Base-by-base conservation (phyloP, 768 basidiomycete species). In the Epithele typhae region DNA sequence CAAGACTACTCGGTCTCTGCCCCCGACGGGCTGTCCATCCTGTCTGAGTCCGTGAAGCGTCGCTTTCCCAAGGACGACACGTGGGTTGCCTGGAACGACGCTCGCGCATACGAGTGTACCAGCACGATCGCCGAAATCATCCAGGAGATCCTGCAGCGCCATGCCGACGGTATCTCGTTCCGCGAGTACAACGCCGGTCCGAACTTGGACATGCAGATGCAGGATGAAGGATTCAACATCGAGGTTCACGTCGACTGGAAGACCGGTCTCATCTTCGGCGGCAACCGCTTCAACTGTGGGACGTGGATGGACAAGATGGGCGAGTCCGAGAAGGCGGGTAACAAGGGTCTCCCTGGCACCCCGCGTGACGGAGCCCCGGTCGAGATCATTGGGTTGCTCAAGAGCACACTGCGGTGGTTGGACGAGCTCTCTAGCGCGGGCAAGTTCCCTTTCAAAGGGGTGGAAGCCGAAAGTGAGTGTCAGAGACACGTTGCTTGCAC, bases 251-350 rank as follows among this genome's bases (percentile, higher is more conserved):
- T 97, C n/a, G 93, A 99, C 64, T 99, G 96, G 96, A 73, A 77
- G 55, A 97, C 91, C 1, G 96, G 96, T 1, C 64, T 98, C 50
- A 80, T 95, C 55, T 73, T 81, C 49, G 96, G 96, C 22, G 96
- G 96, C 7, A 98, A 82, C 64, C 68, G 69, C 45, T 67, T 76
- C 58, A 95, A 95, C 57, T 94, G 92, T 61, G 92, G 92, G 10
- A 94, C 92, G 1, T 95, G 92, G 92, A 92, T 92, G 92, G 92
- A 95, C 71, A 95, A 95, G 76, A 94, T 94, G 92, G 96, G 96
- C 36, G 92, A 95, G 61, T 92, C 89, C 2, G 73, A 71, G 49
- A 89, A 82, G 57, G 95, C 96, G 4, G 91, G 92, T 1, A 97
- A 87, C 43, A 96, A 94, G 66, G 96, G 96, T 23, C 66, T 87